phyloP scores from a whole-genome alignment of 164 flowering plant genomes.

The Stephania japonica region DNA sequence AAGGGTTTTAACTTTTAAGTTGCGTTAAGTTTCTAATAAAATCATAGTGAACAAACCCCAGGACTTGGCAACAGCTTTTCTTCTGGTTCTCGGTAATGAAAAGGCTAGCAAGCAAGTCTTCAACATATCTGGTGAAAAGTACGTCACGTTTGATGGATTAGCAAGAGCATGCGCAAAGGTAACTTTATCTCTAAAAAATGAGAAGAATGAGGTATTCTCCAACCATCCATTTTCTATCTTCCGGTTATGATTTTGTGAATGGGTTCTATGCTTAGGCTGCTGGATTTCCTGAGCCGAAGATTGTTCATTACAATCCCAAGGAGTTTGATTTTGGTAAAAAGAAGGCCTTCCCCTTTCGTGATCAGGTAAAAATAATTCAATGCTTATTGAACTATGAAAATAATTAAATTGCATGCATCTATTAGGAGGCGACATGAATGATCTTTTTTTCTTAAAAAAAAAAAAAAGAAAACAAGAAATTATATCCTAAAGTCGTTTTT shows the following conservation, averaged over 20 bases:
- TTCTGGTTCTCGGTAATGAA: constrained; percentile 79
- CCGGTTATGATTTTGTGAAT: neutral
- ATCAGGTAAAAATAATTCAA: constrained; percentile 45
- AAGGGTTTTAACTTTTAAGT: neutral
- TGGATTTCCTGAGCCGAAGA: constrained; percentile 95
- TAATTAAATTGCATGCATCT: too few relatives aligned
- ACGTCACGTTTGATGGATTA: constrained; percentile 91
- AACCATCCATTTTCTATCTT: neutral
- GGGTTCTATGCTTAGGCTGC: constrained; percentile 50
- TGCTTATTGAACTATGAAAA: too few relatives aligned
- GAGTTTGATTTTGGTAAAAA: constrained; percentile 95
- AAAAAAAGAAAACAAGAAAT: too few relatives aligned
- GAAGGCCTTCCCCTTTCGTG: constrained; percentile 96
- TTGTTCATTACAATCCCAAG: constrained; percentile 84
- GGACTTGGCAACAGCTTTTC: constrained; percentile 88
- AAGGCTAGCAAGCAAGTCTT: constrained; percentile 86
- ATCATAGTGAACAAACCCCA: constrained; percentile 21
- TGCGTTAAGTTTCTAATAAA: neutral
- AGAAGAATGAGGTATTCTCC: neutral
- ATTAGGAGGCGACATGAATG: too few relatives aligned
- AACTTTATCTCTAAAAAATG: constrained; percentile 5
- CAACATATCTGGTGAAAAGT: constrained; percentile 91
- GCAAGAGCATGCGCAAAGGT: constrained; percentile 98
- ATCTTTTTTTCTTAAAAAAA: too few relatives aligned
- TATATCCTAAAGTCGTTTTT: too few relatives aligned